Conservation (phyloP, 805 yeast species). For the Saccharomycopsis microspora region DNA sequence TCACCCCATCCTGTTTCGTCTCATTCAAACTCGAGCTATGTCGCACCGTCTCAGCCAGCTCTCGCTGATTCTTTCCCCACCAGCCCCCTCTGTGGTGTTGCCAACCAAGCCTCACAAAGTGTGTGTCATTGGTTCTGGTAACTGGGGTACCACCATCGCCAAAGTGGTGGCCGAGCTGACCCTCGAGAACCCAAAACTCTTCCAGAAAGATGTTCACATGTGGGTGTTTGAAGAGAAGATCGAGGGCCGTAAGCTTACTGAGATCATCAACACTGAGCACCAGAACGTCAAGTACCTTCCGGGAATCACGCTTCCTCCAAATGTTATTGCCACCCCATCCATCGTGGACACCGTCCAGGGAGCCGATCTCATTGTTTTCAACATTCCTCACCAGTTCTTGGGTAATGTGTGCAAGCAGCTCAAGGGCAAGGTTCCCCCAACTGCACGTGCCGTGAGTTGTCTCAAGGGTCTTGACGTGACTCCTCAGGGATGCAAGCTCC, state of each 20-base stretch:
- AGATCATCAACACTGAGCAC: constrained; percentile 80
- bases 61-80: constrained; percentile 9
- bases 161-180: constrained; percentile 89
- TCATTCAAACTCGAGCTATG: not conserved
- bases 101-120: constrained; percentile 35
- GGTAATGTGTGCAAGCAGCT: constrained; percentile 65
- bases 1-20: not conserved
- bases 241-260: constrained; percentile 73
- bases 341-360: constrained; percentile 62
- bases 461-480: constrained; percentile 90
- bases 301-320: constrained; percentile 75
- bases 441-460: constrained; percentile 85
- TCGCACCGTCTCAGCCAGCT: constrained; percentile 15
- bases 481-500: constrained; percentile 72
- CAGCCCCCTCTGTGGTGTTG: not conserved
- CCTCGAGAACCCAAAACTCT: constrained; percentile 56
- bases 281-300: constrained; percentile 94
- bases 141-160: constrained; percentile 97
- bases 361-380: constrained; percentile 83
- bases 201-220: constrained; percentile 73
- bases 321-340: constrained; percentile 81
- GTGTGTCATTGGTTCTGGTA: constrained; percentile 89
- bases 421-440: constrained; percentile 59
- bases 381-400: constrained; percentile 95
- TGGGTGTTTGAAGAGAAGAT: constrained; percentile 91